Evolutionary conservation across 1,139 yeast genomes (phyloP), one percentile per base, ranked within the genome.

Genomic region (Debaryomyces nepalensis): DNA sequence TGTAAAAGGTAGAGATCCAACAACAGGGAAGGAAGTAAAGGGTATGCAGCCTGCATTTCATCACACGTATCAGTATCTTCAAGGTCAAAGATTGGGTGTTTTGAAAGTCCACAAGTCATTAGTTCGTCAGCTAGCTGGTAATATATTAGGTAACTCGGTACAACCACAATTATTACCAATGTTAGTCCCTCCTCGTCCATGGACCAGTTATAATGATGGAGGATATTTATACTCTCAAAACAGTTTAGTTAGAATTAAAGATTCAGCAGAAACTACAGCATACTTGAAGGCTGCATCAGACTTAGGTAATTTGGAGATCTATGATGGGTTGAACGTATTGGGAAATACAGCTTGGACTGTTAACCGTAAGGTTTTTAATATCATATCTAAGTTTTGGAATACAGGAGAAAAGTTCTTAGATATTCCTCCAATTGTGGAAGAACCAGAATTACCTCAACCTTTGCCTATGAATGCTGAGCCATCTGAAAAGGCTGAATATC

Each of bases 311-410:
- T 68, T 93, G 48, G 79, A 79, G 33, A 36, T 93, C 12, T 87
- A 84, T 56, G 79, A 81, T 41, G 99, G 97, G 2, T 73, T 95
- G 43, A 91, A 91, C 58, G 96, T 88, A 7, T 69, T 95, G 43
- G 98, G 99, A 9, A 68, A 76, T 32, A 88, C 98, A 1, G 78
- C 97, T 0, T 93, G 99, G 99, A 87, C 97, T 0, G 84, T 93
- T 32, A 93, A 93, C 61, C 77, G 81, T 43, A 73, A 70, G 20
- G 73, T 93, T 6, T 84, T 88, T 53, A 76, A 82, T 37, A 75
- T 87, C 4, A 76, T 93, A 52, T 77, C 88, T 3, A 70, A 82
- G 46, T 84, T 84, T 45, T 93, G 99, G 99, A 93, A 95, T 60
- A 74, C 83, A 0, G 97, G 96, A 3, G 74, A 84, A 47, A 78